Evolutionary conservation across 495 filamentous ascomycete genomes (phyloP), one percentile per base, ranked within the genome.

Genomic region (Penicillium fimorum): DNA sequence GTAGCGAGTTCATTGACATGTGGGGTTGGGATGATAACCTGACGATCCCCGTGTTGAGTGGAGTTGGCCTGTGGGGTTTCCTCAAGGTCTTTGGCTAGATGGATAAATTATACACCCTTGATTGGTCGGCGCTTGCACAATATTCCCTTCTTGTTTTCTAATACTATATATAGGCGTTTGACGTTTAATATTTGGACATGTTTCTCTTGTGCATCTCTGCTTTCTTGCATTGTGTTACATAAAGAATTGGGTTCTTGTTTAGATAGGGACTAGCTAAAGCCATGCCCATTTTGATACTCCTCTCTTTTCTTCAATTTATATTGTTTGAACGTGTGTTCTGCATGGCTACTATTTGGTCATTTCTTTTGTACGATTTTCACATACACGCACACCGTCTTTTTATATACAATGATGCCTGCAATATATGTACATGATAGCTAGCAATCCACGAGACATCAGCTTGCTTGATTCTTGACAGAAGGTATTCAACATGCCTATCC

Each of bases 11-110:
- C 29, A 79, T 96, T 51, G 91, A 97, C 74, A 61, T 96, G 0
- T 96, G 89, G 67, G 87, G 90, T 27, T 90, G 89, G 89, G 94
- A 98, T 68, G 94, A 98, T 76, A 98, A 98, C 73, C 76, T 97
- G 56, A 96, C 93, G 35, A 98, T 98, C 70, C 94, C 94, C 12
- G 84, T 96, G 38, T 73, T 98, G 48, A 96, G 90, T 68, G 91
- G 91, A 13, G 67, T 95, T 15, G 93, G 94, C 9, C 85, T 98
- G 47, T 96, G 89, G 89, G 90, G 89, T 0, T 95, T 98, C 69
- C 76, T 97, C 67, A 97, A 92, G 76, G 67, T 92, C 41, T 97
- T 97, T 80, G 89, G 90, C 29, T 77, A 59, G 70, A 54, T 37
- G 13, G 27, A 27, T 46, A 20, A 35, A 29, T 38, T 32, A 46